phyloP scores from a whole-genome alignment of 208 protist genomes.

The Lotmaria passim region DNA sequence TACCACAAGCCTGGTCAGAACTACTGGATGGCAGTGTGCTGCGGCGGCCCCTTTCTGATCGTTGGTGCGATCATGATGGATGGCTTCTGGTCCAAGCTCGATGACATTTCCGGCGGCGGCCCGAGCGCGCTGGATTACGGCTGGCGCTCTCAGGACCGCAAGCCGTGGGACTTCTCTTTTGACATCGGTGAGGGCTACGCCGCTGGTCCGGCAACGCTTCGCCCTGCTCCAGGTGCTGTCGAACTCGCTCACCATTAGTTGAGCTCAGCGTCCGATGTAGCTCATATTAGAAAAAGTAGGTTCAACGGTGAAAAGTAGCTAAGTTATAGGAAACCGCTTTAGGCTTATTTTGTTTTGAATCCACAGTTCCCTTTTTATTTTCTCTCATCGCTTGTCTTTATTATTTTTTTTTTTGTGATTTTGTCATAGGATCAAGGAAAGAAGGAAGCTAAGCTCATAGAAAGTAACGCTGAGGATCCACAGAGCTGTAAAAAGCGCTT shows the following conservation, averaged over 20 bases:
- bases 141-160: slow-evolving; percentile 72
- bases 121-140: slow-evolving; percentile 80
- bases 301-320: slow-evolving; percentile 17
- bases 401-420: slow-evolving; percentile 27
- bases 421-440: slow-evolving; percentile 26
- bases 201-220: slow-evolving; percentile 69
- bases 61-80: slow-evolving; percentile 82
- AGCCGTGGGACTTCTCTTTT: slow-evolving; percentile 91
- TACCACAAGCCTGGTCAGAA: slow-evolving; percentile 83
- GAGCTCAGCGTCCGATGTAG: slow-evolving; percentile 6
- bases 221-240: slow-evolving; percentile 76
- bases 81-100: slow-evolving; percentile 84
- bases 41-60: slow-evolving; percentile 57
- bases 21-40: slow-evolving; percentile 77
- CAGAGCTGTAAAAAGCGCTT: no score
- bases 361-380: slow-evolving; percentile 8
- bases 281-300: slow-evolving; percentile 8
- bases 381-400: neutral
- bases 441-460: slow-evolving; percentile 4
- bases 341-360: slow-evolving; percentile 9
- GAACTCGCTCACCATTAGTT: slow-evolving; percentile 76
- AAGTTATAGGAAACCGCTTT: slow-evolving; percentile 18
- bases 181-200: slow-evolving; percentile 89
- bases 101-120: slow-evolving; percentile 82
- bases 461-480: no score